Conservation (phyloP, 1,139 yeast genomes). For the Pneumocystis canis region DNA sequence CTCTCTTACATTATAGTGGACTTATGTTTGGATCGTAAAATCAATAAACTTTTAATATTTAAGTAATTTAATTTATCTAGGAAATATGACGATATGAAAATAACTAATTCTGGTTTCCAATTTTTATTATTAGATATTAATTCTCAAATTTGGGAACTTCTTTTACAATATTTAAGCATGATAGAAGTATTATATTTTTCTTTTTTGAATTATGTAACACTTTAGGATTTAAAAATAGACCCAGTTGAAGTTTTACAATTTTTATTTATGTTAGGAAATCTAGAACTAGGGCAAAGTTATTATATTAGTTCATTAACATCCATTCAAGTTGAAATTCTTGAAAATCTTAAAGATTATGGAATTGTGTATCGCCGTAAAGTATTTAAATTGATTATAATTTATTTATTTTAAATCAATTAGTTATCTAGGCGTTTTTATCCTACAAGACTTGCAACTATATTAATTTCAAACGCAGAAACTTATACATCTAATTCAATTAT, state of each 20-base stretch:
- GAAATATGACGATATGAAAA: slow-evolving; percentile 39
- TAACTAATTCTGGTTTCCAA: slow-evolving; percentile 87
- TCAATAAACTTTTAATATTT: slow-evolving; percentile 13
- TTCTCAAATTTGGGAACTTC: slow-evolving; percentile 87
- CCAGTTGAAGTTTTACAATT: slow-evolving; percentile 92
- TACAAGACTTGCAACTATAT: slow-evolving; percentile 75
- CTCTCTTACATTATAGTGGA: slow-evolving; percentile 46
- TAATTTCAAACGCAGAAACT: slow-evolving; percentile 70
- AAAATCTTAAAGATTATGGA: slow-evolving; percentile 84
- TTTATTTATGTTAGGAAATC: slow-evolving; percentile 80
- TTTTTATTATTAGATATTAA: slow-evolving; percentile 81
- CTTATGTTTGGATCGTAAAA: slow-evolving; percentile 54
- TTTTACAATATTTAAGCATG: slow-evolving; percentile 73
- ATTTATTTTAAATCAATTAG: slow-evolving; percentile 19
- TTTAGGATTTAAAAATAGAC: slow-evolving; percentile 59
- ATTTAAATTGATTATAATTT: not conserved
- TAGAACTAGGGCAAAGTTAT: slow-evolving; percentile 81
- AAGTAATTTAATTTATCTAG: slow-evolving; percentile 8
- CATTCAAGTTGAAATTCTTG: slow-evolving; percentile 75
- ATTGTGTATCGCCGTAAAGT: slow-evolving; percentile 58
- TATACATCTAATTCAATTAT: slow-evolving; percentile 3
- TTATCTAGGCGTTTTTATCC: slow-evolving; percentile 65
- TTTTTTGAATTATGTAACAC: not conserved
- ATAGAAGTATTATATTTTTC: slow-evolving; percentile 33
- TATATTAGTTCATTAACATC: slow-evolving; percentile 54